Base-by-base conservation (phyloP, 1,284 basidiomycete genomes). In the Afroboletus lepidellus region DNA sequence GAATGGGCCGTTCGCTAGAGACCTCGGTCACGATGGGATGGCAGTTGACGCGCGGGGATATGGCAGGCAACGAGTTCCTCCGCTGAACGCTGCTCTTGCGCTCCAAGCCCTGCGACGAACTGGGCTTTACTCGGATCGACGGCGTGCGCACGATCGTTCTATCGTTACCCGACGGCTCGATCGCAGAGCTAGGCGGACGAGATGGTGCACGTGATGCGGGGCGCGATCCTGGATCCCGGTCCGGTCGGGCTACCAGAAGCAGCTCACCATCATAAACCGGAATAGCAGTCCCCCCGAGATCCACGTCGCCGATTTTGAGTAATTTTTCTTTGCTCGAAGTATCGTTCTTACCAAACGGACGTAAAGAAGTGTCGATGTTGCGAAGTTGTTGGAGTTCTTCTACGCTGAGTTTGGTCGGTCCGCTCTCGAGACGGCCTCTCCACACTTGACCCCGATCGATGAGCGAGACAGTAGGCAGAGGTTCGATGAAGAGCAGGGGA, bases 191-290 rank as follows among this genome's bases (percentile, higher is more conserved):
- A 1, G 84, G 78, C 6, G 85, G 85, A 33, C 87, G 73, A 12
- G 85, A 85, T 20, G 78, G 77, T 3, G 79, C 69, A 21, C 79
- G 73, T 2, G 85, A 87, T 3, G 78, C 69, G 3, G 85, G 80
- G 3, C 81, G 72, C 21, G 87, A 58, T 0, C 69, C 56, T 0
- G 76, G 70, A 23, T 81, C 77, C 30, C 68, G 62, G 25, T 72
- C 75, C 12, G 74, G 76, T 38, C 77, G 73, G 48, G 87, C 84
- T 6, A 85, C 75, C 9, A 92, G 72, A 13, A 90, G 67, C 2
- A 91, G 71, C 60, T 90, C 87, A 30, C 88, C 87, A 30, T 85
- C 81, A 59, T 84, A 85, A 2, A 90, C 78, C 3, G 84, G 81
- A 50, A 92, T 85, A 5, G 85, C 73, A 2, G 85, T 90, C 3